Evolutionary conservation across 352 stramenopile genomes (phyloP).

Genomic region (Elongisporangium anandrum): DNA sequence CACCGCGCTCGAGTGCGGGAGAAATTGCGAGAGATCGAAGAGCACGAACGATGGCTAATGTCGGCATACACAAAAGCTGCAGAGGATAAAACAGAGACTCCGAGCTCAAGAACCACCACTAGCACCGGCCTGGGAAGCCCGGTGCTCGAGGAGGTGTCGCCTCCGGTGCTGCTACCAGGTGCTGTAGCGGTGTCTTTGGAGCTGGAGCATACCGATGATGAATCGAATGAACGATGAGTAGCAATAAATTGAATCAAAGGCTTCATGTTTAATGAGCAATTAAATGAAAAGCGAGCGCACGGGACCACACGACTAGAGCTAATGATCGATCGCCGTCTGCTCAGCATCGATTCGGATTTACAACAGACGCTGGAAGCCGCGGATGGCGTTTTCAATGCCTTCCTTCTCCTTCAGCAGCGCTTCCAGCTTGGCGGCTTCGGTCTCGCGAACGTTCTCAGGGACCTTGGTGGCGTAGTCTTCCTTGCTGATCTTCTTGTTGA

Average conservation of each 20-base stretch:
- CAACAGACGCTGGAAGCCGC: slow-evolving; percentile 72
- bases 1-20: background rate
- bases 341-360: slow-evolving; percentile 15
- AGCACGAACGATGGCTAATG: background rate
- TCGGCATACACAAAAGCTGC: background rate
- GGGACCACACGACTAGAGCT: background rate
- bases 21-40: background rate
- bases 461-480: slow-evolving; percentile 82
- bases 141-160: background rate
- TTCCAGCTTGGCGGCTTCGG: slow-evolving; percentile 73
- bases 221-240: background rate
- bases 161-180: background rate
- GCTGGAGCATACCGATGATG: background rate
- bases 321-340: background rate
- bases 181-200: background rate
- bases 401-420: slow-evolving; percentile 79
- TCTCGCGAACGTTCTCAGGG: slow-evolving; percentile 70
- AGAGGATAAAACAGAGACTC: background rate
- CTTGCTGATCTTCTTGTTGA: slow-evolving; percentile 78
- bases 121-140: background rate
- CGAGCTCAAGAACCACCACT: background rate
- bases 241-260: background rate
- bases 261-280: background rate
- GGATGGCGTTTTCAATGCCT: slow-evolving; percentile 71
- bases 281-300: background rate